These are phyloP conservation scores for Drechslerella coelobrocha DNA, from an alignment of 2,329 filamentous ascomycete species.

Conservation along the genomic window DNA sequence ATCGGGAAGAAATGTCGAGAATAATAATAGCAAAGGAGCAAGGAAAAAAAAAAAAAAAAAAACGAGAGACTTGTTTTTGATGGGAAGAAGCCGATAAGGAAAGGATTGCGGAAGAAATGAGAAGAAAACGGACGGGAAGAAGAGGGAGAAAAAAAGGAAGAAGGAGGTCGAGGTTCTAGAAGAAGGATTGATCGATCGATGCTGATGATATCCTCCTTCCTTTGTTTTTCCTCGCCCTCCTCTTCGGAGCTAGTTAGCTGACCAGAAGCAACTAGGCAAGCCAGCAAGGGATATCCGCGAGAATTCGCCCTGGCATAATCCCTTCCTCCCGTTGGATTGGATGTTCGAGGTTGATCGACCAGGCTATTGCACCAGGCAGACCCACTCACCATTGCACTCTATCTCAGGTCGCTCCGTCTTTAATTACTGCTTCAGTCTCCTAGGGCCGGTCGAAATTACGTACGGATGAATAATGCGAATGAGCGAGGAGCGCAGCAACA, in stretches of 20 bases:
- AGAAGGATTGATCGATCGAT: slow-evolving; percentile 6
- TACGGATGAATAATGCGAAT: no score
- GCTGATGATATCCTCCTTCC: slow-evolving; percentile 17
- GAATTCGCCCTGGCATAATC: background rate
- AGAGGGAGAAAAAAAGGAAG: background rate
- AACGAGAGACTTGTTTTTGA: slow-evolving; percentile 44
- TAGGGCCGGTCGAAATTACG: background rate
- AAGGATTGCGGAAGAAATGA: slow-evolving; percentile 4
- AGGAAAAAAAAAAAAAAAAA: slow-evolving; percentile 10
- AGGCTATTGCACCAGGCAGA: slow-evolving; percentile 4
- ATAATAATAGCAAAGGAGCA: no score
- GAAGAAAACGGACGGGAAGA: slow-evolving; percentile 4
- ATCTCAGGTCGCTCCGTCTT: slow-evolving; percentile 2
- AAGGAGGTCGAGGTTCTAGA: background rate
- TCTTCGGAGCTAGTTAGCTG: background rate
- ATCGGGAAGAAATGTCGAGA: slow-evolving; percentile 15
- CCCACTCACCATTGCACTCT: slow-evolving; percentile 20
- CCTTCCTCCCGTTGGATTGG: background rate
- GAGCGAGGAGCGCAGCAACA: no score
- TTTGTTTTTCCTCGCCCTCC: slow-evolving; percentile 15
- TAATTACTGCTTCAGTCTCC: background rate
- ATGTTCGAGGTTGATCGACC: slow-evolving; percentile 34
- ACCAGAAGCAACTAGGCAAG: background rate
- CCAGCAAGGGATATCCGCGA: background rate
- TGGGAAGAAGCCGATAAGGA: slow-evolving; percentile 13